Percentiles rank a stretch among this genome's conserved stretches.
Conservation (phyloP, 2,329 filamentous ascomycete genomes). For the Colletotrichum sansevieriae region DNA sequence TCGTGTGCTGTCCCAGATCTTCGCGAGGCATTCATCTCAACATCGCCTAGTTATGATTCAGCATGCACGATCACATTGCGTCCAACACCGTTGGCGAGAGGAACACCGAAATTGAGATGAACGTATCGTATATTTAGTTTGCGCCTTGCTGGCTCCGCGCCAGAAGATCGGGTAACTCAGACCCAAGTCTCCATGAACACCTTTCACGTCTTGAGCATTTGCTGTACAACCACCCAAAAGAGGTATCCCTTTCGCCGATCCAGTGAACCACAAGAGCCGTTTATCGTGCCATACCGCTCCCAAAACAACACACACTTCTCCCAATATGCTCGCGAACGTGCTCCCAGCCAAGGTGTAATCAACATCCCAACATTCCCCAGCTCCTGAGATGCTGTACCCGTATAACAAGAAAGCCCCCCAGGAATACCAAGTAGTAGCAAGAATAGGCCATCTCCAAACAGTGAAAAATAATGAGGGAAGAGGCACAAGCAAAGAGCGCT, state of each 20-base stretch:
- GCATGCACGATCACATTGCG: background rate
- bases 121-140: conserved; percentile 53
- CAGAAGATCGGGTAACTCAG: conserved; percentile 17
- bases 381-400: conserved; percentile 25
- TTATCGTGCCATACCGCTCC: conserved; percentile 43
- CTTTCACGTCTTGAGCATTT: conserved; percentile 42
- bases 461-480: conserved; percentile 32
- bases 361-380: conserved; percentile 27
- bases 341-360: conserved; percentile 36
- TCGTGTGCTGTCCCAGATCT: background rate
- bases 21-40: background rate
- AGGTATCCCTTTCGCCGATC: conserved; percentile 38
- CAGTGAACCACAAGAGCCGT: conserved; percentile 37
- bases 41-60: background rate
- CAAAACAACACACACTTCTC: conserved; percentile 35
- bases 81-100: background rate
- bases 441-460: conserved; percentile 36
- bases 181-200: conserved; percentile 35
- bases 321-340: conserved; percentile 41
- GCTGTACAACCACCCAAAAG: conserved; percentile 37
- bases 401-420: conserved; percentile 7
- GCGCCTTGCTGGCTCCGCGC: conserved; percentile 48
- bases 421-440: conserved; percentile 24
- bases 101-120: conserved; percentile 34
- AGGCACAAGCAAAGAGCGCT: conserved; percentile 27